phyloP scores from a whole-genome alignment of 2,329 filamentous ascomycete genomes.

The Mollisia scopiformis region DNA sequence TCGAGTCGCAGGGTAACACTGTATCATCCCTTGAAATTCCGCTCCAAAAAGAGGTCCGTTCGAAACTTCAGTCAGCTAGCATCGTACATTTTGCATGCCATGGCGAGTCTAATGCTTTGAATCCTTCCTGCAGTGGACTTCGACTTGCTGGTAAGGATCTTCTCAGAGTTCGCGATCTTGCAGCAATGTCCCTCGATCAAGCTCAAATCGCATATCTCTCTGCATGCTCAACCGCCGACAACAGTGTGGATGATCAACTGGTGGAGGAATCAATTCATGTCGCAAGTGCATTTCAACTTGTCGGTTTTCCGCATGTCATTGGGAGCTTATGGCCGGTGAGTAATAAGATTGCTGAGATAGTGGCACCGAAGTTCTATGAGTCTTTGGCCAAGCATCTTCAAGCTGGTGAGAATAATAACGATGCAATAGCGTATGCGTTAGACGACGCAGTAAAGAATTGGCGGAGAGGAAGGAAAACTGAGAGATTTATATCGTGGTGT shows the following conservation, averaged over 20 bases:
- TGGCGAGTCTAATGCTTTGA: neutral
- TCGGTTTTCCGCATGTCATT: slow-evolving; percentile 12
- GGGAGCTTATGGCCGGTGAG: neutral
- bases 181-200: neutral
- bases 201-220: slow-evolving; percentile 4
- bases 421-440: neutral
- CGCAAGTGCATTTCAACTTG: slow-evolving; percentile 2
- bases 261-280: slow-evolving; percentile 6
- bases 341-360: neutral
- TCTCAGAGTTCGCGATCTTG: neutral
- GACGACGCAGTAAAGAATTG: neutral
- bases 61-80: neutral
- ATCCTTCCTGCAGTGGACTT: neutral
- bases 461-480: neutral
- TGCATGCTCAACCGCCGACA: slow-evolving; percentile 12
- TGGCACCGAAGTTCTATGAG: neutral
- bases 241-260: neutral
- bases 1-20: neutral
- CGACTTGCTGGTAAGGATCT: neutral
- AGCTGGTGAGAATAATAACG: neutral
- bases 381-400: neutral
- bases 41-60: neutral
- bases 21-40: neutral
- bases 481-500: too few species aligned
- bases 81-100: slow-evolving; percentile 1